Evolutionary conservation across 306 rosid genomes (phyloP), one percentile per base, ranked within the genome.

Genomic region (Oxytropis ochrocephala): DNA sequence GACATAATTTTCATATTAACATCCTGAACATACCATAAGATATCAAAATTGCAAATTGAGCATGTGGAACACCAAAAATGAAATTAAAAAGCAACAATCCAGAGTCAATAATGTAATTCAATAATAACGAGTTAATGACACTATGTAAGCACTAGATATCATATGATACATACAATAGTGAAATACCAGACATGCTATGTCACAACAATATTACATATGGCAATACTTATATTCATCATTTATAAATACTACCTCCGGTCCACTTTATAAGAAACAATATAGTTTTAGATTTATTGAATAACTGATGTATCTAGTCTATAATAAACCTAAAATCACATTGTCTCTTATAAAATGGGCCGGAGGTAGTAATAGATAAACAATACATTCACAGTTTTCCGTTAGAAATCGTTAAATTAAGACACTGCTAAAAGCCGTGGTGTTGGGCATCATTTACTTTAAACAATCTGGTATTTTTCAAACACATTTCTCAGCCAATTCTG

Each of bases 1-100:
- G 93, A 85, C 88, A 88, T 83, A 39, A 88, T 75, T 70, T 88
- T 88, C 88, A 83, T 83, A 14, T 73, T 83, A 70, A 88, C 76
- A 69, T 88, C 93, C 93, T 88, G 80, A 43, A 69, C 60, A 14
- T 39, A 29, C 16, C 60, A 77, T 27, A 64, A 11, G 21, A 70
- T 69, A 54, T 78, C 64, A 71, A 19, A 68, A 57, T 58, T 24
- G 11, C 48, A 42, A 38, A 50, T 66, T 66, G 54, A 17, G 47
- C 57, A 69, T n/a, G 24, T 30, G 4, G 43, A 43, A 66, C 44
- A 74, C 35, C 8, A 70, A 18, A 42, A 70, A 71, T 29, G 21
- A 67, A 24, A 36, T 57, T 49, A 17, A 47, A 27, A 33, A 70
- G 11, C 29, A 46, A 49, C 4, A 30, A 47, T 8, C 14, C 7